These are phyloP conservation scores for Trichoderma sp. DNA, from an alignment of 2,329 filamentous ascomycete species.

Conservation along the genomic window DNA sequence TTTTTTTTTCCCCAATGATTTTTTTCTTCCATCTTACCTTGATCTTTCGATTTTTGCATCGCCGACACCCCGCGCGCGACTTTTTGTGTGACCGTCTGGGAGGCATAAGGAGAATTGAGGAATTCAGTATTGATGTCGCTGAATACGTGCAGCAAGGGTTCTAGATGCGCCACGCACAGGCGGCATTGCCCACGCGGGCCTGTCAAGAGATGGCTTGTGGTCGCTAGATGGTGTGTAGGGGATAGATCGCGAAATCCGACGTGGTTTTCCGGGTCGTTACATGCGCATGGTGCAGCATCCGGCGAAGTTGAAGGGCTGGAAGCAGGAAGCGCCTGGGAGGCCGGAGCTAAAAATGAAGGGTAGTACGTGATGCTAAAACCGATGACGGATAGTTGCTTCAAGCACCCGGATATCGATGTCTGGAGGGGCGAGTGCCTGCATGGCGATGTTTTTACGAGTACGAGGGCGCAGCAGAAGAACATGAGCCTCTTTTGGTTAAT, in stretches of 20 bases:
- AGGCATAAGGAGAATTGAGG: constrained; percentile 50
- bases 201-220: background rate
- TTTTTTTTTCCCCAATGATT: background rate
- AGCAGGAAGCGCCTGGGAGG: background rate
- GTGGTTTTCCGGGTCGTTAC: background rate
- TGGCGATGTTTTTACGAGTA: constrained; percentile 18
- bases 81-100: constrained; percentile 70
- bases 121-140: constrained; percentile 28
- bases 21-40: constrained; percentile 51
- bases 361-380: background rate
- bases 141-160: constrained; percentile 30
- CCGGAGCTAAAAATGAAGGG: background rate
- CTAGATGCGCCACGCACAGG: constrained; percentile 30
- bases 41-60: constrained; percentile 69
- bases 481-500: constrained; percentile 1
- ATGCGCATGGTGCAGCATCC: constrained; percentile 17
- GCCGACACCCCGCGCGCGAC: constrained; percentile 65
- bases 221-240: background rate
- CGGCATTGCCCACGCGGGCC: constrained; percentile 37
- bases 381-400: constrained; percentile 3
- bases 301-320: constrained; percentile 22
- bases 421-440: constrained; percentile 11
- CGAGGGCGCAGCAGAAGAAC: background rate
- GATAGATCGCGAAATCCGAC: background rate
- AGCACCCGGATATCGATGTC: background rate